phyloP scores from a whole-genome alignment of 768 basidiomycete species.

The Pisolithus orientalis region DNA sequence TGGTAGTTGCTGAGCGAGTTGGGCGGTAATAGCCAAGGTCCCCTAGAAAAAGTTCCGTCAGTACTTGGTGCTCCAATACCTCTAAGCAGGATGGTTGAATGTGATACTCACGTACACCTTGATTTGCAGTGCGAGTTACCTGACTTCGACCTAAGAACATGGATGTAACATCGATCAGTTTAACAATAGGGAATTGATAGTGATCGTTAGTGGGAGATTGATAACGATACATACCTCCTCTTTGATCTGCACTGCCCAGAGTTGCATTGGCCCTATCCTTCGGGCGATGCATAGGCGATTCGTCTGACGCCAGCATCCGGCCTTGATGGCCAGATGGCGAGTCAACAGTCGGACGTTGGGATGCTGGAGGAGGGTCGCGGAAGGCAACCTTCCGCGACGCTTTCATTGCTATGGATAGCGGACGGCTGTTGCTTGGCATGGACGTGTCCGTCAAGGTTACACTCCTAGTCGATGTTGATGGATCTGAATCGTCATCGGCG shows the following conservation, averaged over 20 bases:
- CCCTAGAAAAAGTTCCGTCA: background rate
- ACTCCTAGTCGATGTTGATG: too few relatives aligned
- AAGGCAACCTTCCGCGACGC: constrained; percentile 13
- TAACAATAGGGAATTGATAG: background rate
- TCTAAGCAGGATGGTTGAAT: background rate
- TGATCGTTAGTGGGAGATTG: too few relatives aligned
- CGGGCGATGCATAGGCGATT: background rate
- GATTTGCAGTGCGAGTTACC: background rate
- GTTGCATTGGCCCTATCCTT: background rate
- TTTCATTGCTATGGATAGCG: background rate
- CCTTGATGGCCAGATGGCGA: constrained; percentile 4
- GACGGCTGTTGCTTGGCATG: background rate
- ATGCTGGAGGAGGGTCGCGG: background rate
- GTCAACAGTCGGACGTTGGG: constrained; percentile 9
- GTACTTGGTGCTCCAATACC: background rate
- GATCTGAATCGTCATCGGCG: too few relatives aligned
- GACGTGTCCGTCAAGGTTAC: too few relatives aligned
- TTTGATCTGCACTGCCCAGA: background rate
- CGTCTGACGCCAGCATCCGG: background rate
- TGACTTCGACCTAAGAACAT: background rate
- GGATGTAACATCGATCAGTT: background rate
- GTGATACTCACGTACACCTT: background rate
- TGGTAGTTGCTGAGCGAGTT: background rate
- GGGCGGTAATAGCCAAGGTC: background rate
- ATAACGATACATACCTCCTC: background rate